phyloP scores from a whole-genome alignment of 2,329 filamentous ascomycete species.

The Fusarium illudens region DNA sequence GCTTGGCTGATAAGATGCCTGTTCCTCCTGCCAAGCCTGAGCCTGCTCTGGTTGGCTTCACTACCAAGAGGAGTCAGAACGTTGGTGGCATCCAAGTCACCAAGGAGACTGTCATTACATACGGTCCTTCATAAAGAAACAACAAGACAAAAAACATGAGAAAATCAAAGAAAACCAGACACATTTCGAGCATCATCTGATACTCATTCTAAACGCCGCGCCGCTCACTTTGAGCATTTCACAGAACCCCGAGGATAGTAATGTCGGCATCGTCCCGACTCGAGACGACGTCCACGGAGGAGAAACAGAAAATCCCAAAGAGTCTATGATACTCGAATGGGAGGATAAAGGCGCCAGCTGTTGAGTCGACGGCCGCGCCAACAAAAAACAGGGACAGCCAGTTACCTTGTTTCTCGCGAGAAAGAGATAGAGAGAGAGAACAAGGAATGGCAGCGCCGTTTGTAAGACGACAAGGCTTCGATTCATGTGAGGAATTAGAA shows the following conservation, averaged over 20 bases:
- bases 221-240: conserved; percentile 20
- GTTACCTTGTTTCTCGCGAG: neutral
- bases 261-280: neutral
- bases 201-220: conserved; percentile 6
- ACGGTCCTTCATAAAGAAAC: conserved; percentile 21
- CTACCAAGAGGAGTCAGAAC: conserved; percentile 22
- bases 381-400: neutral
- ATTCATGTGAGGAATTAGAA: neutral
- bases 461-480: neutral
- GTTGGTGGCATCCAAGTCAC: conserved; percentile 38
- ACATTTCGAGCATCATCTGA: neutral
- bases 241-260: neutral
- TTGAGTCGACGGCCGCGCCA: neutral
- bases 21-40: conserved; percentile 18
- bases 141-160: neutral
- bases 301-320: neutral
- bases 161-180: neutral
- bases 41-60: conserved; percentile 34
- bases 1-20: conserved; percentile 21
- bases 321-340: neutral
- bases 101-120: conserved; percentile 37
- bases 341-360: neutral
- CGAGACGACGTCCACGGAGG: conserved; percentile 2
- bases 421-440: neutral
- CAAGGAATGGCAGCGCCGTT: neutral